These are phyloP conservation scores for Nepenthes mirabilis DNA, from an alignment of 148 eudicot genomes.

Conservation along the genomic window DNA sequence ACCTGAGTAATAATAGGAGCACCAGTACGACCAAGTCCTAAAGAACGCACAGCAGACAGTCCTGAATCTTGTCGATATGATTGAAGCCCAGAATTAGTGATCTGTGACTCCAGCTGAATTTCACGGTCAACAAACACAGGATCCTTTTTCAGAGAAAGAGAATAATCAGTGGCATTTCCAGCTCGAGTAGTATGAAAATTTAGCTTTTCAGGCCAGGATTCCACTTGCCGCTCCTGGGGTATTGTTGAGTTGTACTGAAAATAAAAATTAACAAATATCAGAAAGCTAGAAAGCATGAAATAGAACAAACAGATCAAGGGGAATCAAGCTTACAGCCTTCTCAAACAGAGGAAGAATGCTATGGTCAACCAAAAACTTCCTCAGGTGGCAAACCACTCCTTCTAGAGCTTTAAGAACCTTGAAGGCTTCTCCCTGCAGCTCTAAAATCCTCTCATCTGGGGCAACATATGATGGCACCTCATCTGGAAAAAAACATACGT, in stretches of 20 bases:
- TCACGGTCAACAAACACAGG: constrained; percentile 33
- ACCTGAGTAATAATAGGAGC: constrained; percentile 83
- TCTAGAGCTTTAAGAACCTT: constrained; percentile 79
- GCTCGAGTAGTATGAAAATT: constrained; percentile 15
- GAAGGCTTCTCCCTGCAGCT: constrained; percentile 74
- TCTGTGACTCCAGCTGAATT: constrained; percentile 24
- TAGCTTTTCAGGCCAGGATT: constrained; percentile 39
- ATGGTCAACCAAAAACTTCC: constrained; percentile 89
- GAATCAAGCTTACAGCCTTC: constrained; percentile 45
- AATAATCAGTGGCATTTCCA: constrained; percentile 26
- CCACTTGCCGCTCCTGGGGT: constrained; percentile 31
- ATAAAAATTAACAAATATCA: constrained; percentile 6
- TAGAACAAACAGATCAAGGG: not conserved
- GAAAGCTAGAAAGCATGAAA: constrained; percentile 2
- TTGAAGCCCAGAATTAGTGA: constrained; percentile 18
- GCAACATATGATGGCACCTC: constrained; percentile 56
- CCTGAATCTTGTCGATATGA: constrained; percentile 47
- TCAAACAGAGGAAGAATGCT: constrained; percentile 79
- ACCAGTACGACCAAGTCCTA: constrained; percentile 38
- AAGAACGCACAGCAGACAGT: constrained; percentile 27
- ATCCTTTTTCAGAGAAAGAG: constrained; percentile 29
- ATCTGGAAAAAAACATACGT: constrained; percentile 22
- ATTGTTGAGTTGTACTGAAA: constrained; percentile 22
- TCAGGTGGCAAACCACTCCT: constrained; percentile 70
- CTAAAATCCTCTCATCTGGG: constrained; percentile 82